Evolutionary conservation across 441 rosid species (phyloP), one percentile per base, ranked within the genome.

Genomic region (Erysimum cheiri): DNA sequence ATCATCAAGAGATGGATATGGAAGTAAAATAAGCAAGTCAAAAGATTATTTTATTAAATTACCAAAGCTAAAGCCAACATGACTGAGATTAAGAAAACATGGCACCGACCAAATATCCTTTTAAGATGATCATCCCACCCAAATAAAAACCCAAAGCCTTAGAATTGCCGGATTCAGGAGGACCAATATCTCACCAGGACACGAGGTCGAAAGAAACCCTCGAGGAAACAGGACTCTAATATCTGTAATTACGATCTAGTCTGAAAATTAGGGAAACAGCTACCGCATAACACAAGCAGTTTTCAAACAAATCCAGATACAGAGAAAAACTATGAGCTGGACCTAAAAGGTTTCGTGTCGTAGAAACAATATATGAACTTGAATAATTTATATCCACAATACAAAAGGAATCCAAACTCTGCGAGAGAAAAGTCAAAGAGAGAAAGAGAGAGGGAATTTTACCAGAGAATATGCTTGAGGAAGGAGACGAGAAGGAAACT

Each of bases 401-500:
- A 28, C 14, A 44, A 57, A 57, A 57, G 26, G 46, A 36, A 57
- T 12, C 55, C 3, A 43, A 29, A 33, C 22, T 32, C 43, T 8
- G 52, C 28, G 28, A 32, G 29, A 44, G 11, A 15, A 61, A 64
- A 48, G 33, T 64, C 63, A 41, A 54, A 54, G 40, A 32, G 12
- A 22, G 32, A 65, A 65, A 31, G 44, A 14, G 26, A 17, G 52
- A 8, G 54, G 29, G 28, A 26, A 39, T 1, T 1, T 67, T 67
- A 67, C 46, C 44, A 55, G 71, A n/a, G 53, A 67, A 40, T 55
- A 67, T 43, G 63, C 31, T 43, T 54, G 61, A 54, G 12, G 62
- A 67, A 67, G 60, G 32, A 26, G 29, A 40, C 24, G 33, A 55
- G 62, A 43, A 17, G 26, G 63, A 41, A 11, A 84, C 28, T 26